phyloP scores from a whole-genome alignment of 345 rosid genomes.

The Carallia pectinifolia region DNA sequence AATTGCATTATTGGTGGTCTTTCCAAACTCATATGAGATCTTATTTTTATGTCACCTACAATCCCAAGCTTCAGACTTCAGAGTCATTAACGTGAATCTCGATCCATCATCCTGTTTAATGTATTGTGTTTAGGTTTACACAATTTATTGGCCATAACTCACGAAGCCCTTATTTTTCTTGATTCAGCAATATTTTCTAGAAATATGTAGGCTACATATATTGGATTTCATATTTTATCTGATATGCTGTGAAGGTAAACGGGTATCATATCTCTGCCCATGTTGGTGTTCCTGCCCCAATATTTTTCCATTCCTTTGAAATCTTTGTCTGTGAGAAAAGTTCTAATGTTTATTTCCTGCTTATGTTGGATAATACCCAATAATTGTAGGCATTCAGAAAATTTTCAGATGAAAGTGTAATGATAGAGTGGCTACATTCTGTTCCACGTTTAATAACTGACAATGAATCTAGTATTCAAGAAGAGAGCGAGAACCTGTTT shows the following conservation, averaged over 20 bases:
- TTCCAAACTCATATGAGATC: background rate
- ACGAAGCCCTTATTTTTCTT: no score
- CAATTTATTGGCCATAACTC: no score
- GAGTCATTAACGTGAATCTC: background rate
- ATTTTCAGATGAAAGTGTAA: slow-evolving; percentile 60
- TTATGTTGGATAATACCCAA: slow-evolving; percentile 14
- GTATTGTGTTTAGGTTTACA: no score
- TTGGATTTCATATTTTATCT: no score
- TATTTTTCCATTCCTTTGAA: no score
- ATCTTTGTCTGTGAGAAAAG: background rate
- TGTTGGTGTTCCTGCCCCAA: no score
- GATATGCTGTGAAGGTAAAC: no score
- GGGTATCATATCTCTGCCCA: no score
- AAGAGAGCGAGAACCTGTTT: slow-evolving; percentile 91
- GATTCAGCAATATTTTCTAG: no score
- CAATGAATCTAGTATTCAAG: slow-evolving; percentile 89
- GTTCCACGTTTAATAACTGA: slow-evolving; percentile 81
- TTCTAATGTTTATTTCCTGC: slow-evolving; percentile 5
- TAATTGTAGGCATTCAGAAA: slow-evolving; percentile 61
- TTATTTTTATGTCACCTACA: background rate
- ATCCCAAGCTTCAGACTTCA: background rate
- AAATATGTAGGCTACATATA: no score
- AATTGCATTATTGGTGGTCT: no score
- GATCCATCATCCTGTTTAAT: background rate
- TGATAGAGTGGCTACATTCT: slow-evolving; percentile 85